Evolutionary conservation across 139 green algal genomes (phyloP).

Genomic region (Zygnema circumcarinatum): DNA sequence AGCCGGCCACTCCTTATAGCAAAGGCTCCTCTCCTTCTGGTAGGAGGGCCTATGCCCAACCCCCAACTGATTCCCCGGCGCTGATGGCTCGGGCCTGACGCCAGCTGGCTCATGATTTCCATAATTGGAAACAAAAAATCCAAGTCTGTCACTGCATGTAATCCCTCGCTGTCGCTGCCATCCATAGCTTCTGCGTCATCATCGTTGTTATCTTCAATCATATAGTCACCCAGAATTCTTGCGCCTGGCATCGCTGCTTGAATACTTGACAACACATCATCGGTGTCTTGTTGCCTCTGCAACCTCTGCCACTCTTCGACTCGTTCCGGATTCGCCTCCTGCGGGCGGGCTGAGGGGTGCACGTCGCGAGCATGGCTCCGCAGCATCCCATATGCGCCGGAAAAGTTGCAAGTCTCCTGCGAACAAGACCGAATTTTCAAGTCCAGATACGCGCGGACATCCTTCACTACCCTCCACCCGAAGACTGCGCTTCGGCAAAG

Average conservation of each 20-base stretch:
- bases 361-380: constrained; percentile 17
- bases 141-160: not conserved
- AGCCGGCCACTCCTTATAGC: not conserved
- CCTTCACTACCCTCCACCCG: constrained; percentile 22
- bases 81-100: not conserved
- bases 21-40: not conserved
- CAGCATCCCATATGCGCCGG: constrained; percentile 11
- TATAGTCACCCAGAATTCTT: constrained; percentile 36
- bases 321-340: constrained; percentile 18
- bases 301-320: constrained; percentile 30
- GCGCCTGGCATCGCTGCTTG: constrained; percentile 38
- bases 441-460: constrained; percentile 28
- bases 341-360: constrained; percentile 13
- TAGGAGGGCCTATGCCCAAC: not conserved
- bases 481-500: constrained; percentile 32
- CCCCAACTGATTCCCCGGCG: not conserved
- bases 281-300: constrained; percentile 30
- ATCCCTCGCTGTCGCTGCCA: not conserved
- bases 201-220: constrained; percentile 33
- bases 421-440: constrained; percentile 16
- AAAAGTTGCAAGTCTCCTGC: constrained; percentile 27
- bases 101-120: not conserved
- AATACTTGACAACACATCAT: constrained; percentile 39
- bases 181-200: constrained; percentile 1
- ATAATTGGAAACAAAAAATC: not conserved